Base-by-base conservation (phyloP, 176 grass and related monocot species). In the Cocos nucifera region DNA sequence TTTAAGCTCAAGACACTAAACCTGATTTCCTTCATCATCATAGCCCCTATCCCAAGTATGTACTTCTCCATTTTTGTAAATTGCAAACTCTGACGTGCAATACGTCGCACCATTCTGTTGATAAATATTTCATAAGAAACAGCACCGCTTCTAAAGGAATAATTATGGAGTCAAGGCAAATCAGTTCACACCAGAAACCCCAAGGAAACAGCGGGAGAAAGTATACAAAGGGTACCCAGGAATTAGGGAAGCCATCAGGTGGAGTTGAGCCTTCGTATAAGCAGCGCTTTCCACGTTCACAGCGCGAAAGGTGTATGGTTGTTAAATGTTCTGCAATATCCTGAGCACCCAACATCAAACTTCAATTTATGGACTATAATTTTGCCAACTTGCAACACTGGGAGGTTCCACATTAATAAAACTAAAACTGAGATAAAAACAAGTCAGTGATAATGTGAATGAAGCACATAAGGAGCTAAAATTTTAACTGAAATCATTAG, bases 251-350 rank as follows among this genome's bases (percentile, higher is more conserved):
- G 62, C 87, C 93, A 61, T 78, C 79, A 51, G 76, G 79, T 16
- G 79, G 84, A 64, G 81, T 89, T 72, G 93, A 85, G 74, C 93
- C 93, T 92, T 90, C 78, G 14, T 98, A 98, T 65, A 98, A 80
- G 57, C 93, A 98, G 35, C 93, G 79, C 52, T 85, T 88, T 62
- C 84, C 93, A 22, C 87, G 87, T 17, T 78, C 87, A 55, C 87
- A 98, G 21, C 84, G 78, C 20, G 93, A 98, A 8, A 98, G 73
- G 58, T 86, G 87, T 72, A 92, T 75, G 22, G 87, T 92, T 35
- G 93, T 86, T 66, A 98, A 74, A 83, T 86, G 82, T 64, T 98
- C 93, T 53, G 87, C 88, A 50, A 98, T 85, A 73, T 98, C 93
- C 93, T 98, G 84, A 56, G 65, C 50, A 83, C 25, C 23, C 23